phyloP scores from a whole-genome alignment of 257 asterid genomes.

The Coffea canephora region DNA sequence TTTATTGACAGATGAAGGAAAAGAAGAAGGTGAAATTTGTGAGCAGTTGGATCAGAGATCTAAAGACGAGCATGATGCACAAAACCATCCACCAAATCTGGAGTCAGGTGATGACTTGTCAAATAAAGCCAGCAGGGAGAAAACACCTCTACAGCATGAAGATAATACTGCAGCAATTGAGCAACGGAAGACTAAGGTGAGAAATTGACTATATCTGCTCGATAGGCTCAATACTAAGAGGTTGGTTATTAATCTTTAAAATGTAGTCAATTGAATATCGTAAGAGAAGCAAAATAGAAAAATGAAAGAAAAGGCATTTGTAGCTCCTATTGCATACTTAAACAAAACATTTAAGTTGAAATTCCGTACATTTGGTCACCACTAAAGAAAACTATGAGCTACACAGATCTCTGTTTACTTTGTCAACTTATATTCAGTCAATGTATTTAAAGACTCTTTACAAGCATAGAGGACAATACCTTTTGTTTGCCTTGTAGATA shows the following conservation, averaged over 20 bases:
- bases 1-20: conserved; percentile 33
- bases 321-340: no score
- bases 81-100: conserved; percentile 35
- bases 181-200: conserved; percentile 71
- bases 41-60: conserved; percentile 49
- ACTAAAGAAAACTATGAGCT: no score
- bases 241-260: neutral
- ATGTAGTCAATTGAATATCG: neutral
- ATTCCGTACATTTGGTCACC: no score
- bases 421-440: no score
- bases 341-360: no score
- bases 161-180: conserved; percentile 43
- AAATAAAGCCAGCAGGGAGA: conserved; percentile 34
- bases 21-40: conserved; percentile 43
- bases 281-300: neutral
- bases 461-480: no score
- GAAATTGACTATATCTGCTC: neutral
- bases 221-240: neutral
- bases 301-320: no score
- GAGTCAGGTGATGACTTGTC: conserved; percentile 42
- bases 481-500: no score
- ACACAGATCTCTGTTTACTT: no score
- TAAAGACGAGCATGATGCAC: conserved; percentile 43
- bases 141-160: conserved; percentile 45
- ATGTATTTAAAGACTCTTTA: no score